phyloP scores from a whole-genome alignment of 1,284 basidiomycete species.

The Porodaedalea pini region DNA sequence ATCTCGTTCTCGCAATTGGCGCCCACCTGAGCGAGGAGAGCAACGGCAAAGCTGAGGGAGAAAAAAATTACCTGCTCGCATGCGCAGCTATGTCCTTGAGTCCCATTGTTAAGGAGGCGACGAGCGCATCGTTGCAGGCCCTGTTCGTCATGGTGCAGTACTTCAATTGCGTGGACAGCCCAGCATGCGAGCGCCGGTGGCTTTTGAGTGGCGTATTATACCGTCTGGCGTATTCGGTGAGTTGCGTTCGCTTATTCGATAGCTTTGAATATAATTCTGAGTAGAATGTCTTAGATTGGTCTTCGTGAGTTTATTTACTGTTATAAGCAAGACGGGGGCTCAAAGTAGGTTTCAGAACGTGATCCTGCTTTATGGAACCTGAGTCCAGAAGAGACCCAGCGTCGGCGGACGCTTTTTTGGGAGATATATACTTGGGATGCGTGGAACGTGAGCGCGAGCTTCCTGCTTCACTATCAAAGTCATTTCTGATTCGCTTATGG shows the following conservation, averaged over 20 bases:
- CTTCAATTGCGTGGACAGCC: conserved; percentile 41
- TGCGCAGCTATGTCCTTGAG: conserved; percentile 45
- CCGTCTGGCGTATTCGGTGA: conserved; percentile 43
- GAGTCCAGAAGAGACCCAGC: conserved; percentile 44
- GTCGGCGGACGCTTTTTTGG: conserved; percentile 51
- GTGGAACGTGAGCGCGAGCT: conserved; percentile 40
- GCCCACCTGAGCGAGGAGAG: conserved; percentile 36
- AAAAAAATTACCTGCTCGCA: conserved; percentile 43
- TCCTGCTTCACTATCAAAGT: background rate
- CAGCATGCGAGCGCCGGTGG: conserved; percentile 45
- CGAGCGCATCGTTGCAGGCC: conserved; percentile 45
- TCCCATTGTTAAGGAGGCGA: conserved; percentile 42
- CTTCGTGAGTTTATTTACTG: conserved; percentile 40
- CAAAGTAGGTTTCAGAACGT: conserved; percentile 39
- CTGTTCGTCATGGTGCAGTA: conserved; percentile 46
- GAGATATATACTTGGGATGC: conserved; percentile 49
- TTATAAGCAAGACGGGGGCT: background rate
- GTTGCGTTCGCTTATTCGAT: conserved; percentile 22
- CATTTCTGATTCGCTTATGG: background rate
- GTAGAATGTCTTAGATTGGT: conserved; percentile 38
- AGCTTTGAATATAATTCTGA: background rate
- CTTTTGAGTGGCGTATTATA: conserved; percentile 42
- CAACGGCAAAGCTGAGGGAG: conserved; percentile 29
- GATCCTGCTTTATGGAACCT: conserved; percentile 51
- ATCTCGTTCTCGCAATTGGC: conserved; percentile 45